Evolutionary conservation across 768 basidiomycete genomes (phyloP), one percentile per base, ranked within the genome.

Genomic region (Russula abietina): DNA sequence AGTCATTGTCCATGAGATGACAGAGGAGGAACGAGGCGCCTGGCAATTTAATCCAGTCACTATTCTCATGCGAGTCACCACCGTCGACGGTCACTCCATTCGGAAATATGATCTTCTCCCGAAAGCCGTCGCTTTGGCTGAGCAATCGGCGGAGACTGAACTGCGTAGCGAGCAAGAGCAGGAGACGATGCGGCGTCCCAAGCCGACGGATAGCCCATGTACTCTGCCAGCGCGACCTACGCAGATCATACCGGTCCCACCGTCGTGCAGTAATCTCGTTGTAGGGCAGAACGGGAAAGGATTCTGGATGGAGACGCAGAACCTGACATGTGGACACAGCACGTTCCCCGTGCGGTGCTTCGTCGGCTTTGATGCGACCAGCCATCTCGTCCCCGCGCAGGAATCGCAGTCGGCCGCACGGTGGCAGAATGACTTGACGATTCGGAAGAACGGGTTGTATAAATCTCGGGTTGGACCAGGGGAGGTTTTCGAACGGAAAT

Each of bases 301-400:
- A n/a, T 68, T 72, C 62, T 76, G 74, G 73, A 68, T 73, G 30
- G 71, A 74, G 68, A 76, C 75, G 38, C 70, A 71, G 56, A 75
- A 74, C 61, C 49, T 74, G 58, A 67, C 69, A 14, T 62, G 63
- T 33, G 69, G 70, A 8, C 73, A 69, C 52, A 62, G 59, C 36
- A 64, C 60, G 7, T 72, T 71, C 55, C 73, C 74, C 0, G 75
- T 69, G 17, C 72, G 75, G 5, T 73, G 71, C 33, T 64, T 76
- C 24, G 67, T 74, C 7, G 73, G 73, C 11, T 73, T 76, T 38
- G 70, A 73, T 41, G 67, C 73, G 53, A 60, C 55, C 6, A 45
- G 64, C 19, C 60, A 36, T 22, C 51, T 61, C 49, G 51, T 56
- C 39, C 56, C 56, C 16, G 50, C 43, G 19, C 55, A 65, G 61